Conservation (phyloP, 2,329 filamentous ascomycete genomes). For the Fusarium proliferatum region DNA sequence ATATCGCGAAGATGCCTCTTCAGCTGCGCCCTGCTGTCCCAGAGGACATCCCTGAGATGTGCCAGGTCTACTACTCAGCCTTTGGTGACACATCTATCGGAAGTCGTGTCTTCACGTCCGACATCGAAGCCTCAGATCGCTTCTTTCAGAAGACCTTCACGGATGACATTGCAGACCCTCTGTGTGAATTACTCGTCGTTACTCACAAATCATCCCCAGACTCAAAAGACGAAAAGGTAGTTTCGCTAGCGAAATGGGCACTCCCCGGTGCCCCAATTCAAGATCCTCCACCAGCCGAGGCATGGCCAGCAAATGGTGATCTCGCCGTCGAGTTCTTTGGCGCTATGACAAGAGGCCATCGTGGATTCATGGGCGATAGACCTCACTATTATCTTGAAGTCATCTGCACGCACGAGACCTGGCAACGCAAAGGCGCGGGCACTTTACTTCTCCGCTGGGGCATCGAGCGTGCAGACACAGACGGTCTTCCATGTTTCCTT, state of each 20-base stretch:
- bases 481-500: conserved; percentile 58
- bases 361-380: conserved; percentile 52
- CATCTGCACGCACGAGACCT: conserved; percentile 55
- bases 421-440: conserved; percentile 60
- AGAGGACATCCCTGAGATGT: conserved; percentile 55
- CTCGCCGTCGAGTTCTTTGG: conserved; percentile 56
- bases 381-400: conserved; percentile 63
- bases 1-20: conserved; percentile 35
- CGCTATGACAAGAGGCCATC: conserved; percentile 50
- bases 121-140: conserved; percentile 34
- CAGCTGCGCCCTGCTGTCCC: conserved; percentile 53
- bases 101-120: conserved; percentile 51
- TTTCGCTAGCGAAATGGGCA: conserved; percentile 63
- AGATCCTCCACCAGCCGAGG: conserved; percentile 42
- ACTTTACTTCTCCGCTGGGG: conserved; percentile 61
- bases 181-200: conserved; percentile 54
- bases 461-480: conserved; percentile 56
- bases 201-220: conserved; percentile 45
- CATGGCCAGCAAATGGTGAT: conserved; percentile 56
- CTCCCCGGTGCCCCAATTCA: conserved; percentile 43
- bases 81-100: conserved; percentile 55
- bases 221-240: conserved; percentile 41
- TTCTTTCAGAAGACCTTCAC: conserved; percentile 52
- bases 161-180: conserved; percentile 55
- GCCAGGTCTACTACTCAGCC: conserved; percentile 57